Percentiles rank a stretch among this genome's conserved stretches.
Evolutionary conservation across 2,329 filamentous ascomycete species (phyloP).

Genomic region (Exophiala aquamarina): DNA sequence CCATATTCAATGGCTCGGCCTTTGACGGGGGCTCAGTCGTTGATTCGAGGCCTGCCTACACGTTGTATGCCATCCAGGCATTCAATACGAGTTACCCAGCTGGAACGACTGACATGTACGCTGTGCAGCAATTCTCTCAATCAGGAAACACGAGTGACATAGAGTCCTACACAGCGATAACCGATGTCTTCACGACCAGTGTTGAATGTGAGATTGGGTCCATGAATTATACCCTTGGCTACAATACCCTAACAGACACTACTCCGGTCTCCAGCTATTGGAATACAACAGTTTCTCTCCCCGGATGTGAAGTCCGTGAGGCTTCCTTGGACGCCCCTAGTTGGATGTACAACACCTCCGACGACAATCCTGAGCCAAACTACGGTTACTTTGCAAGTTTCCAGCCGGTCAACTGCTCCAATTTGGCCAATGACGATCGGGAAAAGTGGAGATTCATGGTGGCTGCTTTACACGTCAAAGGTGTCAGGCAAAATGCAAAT

Average conservation of each 20-base stretch:
- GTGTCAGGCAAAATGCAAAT: not conserved
- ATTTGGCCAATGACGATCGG: not conserved
- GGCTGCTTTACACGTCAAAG: not conserved
- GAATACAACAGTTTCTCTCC: slow-evolving; percentile 1
- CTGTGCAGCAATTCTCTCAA: not conserved
- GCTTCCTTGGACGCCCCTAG: not conserved
- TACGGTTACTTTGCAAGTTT: slow-evolving; percentile 5
- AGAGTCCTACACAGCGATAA: not conserved
- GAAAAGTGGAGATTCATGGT: not conserved
- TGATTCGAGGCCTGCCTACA: not conserved
- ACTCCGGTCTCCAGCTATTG: not conserved
- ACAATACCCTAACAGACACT: not conserved
- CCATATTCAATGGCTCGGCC: not conserved
- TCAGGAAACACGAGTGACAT: not conserved
- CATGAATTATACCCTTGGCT: no score
- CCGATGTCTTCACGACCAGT: not conserved
- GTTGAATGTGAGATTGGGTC: no score
- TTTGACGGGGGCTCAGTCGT: not conserved
- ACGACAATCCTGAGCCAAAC: not conserved
- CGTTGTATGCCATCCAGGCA: not conserved
- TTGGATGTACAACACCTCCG: not conserved
- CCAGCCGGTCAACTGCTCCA: slow-evolving; percentile 2
- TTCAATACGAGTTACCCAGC: not conserved
- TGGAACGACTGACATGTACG: not conserved
- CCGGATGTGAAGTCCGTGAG: slow-evolving; percentile 1